A percentile compares a stretch with the other conserved stretches of the same genome.
Evolutionary conservation across 2,329 filamentous ascomycete species (phyloP).

Genomic region (Alternaria arborescens): DNA sequence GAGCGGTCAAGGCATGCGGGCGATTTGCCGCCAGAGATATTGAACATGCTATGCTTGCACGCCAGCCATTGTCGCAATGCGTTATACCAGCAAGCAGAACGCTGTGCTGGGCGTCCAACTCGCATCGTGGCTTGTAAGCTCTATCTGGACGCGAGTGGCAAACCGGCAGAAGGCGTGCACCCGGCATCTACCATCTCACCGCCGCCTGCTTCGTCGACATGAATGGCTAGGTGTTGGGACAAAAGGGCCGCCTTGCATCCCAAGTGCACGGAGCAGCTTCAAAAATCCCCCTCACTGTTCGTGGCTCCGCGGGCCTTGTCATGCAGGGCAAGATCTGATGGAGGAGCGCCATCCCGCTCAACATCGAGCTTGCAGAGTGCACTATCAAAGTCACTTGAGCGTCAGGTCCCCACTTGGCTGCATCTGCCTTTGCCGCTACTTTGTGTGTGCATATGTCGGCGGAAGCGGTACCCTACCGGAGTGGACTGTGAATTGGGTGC

Average conservation of each 20-base stretch:
- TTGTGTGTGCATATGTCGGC: constrained; percentile 9
- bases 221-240: constrained; percentile 27
- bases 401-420: constrained; percentile 11
- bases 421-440: constrained; percentile 15
- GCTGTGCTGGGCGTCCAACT: constrained; percentile 7
- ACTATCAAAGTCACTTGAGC: constrained; percentile 20
- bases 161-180: constrained; percentile 16
- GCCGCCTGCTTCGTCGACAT: constrained; percentile 18
- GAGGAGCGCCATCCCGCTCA: constrained; percentile 28
- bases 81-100: background rate
- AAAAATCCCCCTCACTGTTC: constrained; percentile 15
- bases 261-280: constrained; percentile 14
- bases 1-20: constrained; percentile 24
- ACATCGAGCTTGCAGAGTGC: constrained; percentile 11
- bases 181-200: constrained; percentile 32
- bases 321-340: constrained; percentile 33
- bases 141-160: constrained; percentile 15
- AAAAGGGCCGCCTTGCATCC: constrained; percentile 32
- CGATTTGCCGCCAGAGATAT: constrained; percentile 18
- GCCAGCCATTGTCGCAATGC: constrained; percentile 5
- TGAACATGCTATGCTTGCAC: constrained; percentile 5
- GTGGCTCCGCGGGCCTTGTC: constrained; percentile 14
- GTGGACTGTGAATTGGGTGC: background rate
- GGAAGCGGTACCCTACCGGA: constrained; percentile 10
- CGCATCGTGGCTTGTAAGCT: constrained; percentile 12